These are phyloP conservation scores for Gossypium trilobum DNA, from an alignment of 441 rosid species.

Conservation along the genomic window DNA sequence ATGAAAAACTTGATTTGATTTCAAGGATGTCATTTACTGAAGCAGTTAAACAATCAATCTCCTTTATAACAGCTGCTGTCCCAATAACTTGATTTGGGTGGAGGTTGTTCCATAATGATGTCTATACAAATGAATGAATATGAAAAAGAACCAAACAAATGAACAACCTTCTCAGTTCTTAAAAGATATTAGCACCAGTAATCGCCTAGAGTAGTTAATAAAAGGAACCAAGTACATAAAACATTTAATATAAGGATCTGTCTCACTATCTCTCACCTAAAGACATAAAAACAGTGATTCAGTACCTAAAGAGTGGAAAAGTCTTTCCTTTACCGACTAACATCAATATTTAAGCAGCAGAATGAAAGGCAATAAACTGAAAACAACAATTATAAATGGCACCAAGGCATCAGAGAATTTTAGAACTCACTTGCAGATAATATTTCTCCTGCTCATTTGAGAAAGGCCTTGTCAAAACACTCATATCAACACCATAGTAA, in stretches of 20 bases:
- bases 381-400: neutral
- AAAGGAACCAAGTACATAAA: neutral
- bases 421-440: constrained; percentile 59
- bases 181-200: neutral
- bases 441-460: constrained; percentile 77
- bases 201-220: neutral
- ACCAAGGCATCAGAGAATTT: neutral
- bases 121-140: constrained; percentile 32
- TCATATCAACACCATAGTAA: constrained; percentile 81
- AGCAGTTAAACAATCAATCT: constrained; percentile 80
- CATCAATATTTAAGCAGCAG: neutral
- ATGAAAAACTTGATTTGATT: constrained; percentile 50
- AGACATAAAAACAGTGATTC: neutral
- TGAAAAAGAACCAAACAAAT: neutral
- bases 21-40: constrained; percentile 57
- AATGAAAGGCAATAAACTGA: neutral
- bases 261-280: neutral
- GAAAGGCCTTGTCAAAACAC: constrained; percentile 56
- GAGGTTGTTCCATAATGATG: constrained; percentile 87
- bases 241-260: neutral
- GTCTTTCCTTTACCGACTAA: neutral
- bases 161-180: constrained; percentile 8
- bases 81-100: constrained; percentile 86
- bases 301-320: neutral
- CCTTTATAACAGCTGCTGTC: constrained; percentile 53